Percentiles rank a stretch among this genome's conserved stretches.
Conservation (phyloP, 257 asterid genomes). For the Przewalskia tangutica region DNA sequence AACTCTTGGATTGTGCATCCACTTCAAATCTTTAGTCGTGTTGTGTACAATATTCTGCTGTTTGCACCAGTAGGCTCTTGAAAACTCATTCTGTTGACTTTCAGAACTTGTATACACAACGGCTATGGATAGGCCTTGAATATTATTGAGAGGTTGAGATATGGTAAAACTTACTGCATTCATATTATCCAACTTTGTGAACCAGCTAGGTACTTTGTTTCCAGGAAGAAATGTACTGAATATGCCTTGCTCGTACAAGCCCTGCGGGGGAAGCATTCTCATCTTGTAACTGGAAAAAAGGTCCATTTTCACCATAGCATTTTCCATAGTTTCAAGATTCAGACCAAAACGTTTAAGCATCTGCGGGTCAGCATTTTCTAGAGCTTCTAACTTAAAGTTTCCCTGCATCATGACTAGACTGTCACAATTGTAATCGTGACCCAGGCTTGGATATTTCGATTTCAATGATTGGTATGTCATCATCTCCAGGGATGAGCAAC, state of each 20-base stretch:
- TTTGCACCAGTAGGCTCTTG: neutral
- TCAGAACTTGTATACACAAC: neutral
- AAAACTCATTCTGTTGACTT: too few species aligned
- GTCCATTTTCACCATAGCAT: neutral
- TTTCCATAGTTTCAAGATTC: neutral
- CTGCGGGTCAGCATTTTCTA: neutral
- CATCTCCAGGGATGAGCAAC: conserved; percentile 6
- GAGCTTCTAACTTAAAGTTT: neutral
- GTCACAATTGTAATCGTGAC: neutral
- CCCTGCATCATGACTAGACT: conserved; percentile 1
- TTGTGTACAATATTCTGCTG: neutral
- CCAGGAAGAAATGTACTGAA: conserved; percentile 7
- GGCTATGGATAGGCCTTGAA: conserved; percentile 2
- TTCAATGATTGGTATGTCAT: neutral
- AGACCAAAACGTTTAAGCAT: neutral
- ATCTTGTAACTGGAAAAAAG: neutral
- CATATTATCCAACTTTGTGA: neutral
- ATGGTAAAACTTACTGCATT: neutral
- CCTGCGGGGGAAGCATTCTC: neutral
- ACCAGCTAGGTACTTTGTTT: conserved; percentile 1
- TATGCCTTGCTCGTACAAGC: neutral
- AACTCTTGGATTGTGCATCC: conserved; percentile 4
- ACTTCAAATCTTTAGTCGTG: neutral
- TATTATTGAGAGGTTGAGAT: neutral
- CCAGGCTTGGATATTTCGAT: too few species aligned